phyloP scores from a whole-genome alignment of 2,329 filamentous ascomycete genomes.

The Colletotrichum tabaci region DNA sequence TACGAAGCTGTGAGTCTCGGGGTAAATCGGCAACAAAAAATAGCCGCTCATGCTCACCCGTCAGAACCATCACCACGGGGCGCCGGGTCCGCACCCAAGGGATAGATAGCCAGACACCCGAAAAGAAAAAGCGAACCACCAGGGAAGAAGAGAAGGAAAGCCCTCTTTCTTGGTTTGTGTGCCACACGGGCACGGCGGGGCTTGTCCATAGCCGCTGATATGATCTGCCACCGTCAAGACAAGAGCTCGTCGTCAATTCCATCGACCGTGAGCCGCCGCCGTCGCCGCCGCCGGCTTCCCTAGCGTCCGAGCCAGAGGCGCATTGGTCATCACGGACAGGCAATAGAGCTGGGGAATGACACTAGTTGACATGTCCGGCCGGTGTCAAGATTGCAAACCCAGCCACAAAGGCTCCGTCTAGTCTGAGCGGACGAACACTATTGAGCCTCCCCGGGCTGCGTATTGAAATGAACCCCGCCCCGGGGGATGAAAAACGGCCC shows the following conservation, averaged over 20 bases:
- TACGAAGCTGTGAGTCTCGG: conserved; percentile 2
- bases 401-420: conserved; percentile 14
- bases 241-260: background rate
- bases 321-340: background rate
- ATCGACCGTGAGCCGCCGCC: conserved; percentile 8
- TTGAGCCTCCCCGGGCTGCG: conserved; percentile 18
- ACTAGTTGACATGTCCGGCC: background rate
- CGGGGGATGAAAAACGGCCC: too few relatives aligned
- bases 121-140: too few relatives aligned
- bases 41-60: background rate
- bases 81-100: background rate
- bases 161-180: background rate
- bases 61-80: background rate
- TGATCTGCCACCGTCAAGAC: conserved; percentile 21
- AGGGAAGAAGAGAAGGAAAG: background rate
- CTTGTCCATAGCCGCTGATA: background rate
- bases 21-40: background rate
- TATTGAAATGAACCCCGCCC: conserved; percentile 6
- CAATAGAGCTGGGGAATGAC: background rate
- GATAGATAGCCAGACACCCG: too few relatives aligned
- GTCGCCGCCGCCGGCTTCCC: background rate
- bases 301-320: conserved; percentile 25
- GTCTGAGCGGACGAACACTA: conserved; percentile 14
- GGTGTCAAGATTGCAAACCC: conserved; percentile 32
- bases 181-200: conserved; percentile 19